These are phyloP conservation scores for Niveomyces coronatus DNA, from an alignment of 2,329 filamentous ascomycete species.

Conservation along the genomic window DNA sequence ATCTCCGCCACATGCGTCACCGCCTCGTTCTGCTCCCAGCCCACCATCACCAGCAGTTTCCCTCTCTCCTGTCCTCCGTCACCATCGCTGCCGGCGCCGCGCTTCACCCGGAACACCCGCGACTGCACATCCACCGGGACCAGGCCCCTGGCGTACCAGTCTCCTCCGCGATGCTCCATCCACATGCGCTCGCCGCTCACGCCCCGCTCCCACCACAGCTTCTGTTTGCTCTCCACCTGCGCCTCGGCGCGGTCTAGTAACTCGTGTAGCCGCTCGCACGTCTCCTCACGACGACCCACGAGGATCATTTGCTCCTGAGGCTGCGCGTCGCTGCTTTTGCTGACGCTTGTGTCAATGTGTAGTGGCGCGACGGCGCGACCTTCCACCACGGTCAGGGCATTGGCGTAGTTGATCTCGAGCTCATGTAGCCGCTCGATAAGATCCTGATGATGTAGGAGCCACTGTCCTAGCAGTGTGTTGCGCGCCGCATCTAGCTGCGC, in stretches of 20 bases:
- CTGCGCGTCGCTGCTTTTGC: conserved; percentile 31
- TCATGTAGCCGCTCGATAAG: conserved; percentile 46
- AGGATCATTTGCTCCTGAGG: conserved; percentile 47
- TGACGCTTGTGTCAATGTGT: conserved; percentile 32
- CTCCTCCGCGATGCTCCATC: conserved; percentile 17
- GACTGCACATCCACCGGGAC: conserved; percentile 38
- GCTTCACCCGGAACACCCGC: conserved; percentile 42
- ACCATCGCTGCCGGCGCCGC: too few relatives aligned
- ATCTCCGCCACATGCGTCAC: conserved; percentile 33
- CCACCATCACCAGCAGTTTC: conserved; percentile 45
- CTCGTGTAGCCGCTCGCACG: conserved; percentile 35
- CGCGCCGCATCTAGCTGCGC: conserved; percentile 33
- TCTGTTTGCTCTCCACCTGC: conserved; percentile 24
- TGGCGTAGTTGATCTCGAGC: conserved; percentile 43
- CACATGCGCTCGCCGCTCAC: conserved; percentile 31
- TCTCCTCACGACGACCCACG: conserved; percentile 42
- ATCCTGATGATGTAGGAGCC: conserved; percentile 43
- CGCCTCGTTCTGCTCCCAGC: conserved; percentile 34
- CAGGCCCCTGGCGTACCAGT: conserved; percentile 32
- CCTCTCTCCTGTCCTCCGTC: conserved; percentile 29
- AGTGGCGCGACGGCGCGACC: conserved; percentile 43
- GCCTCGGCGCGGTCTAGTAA: conserved; percentile 37
- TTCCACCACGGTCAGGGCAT: conserved; percentile 38
- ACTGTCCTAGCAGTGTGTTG: conserved; percentile 45
- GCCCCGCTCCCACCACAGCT: conserved; percentile 25